These are phyloP conservation scores for Aspergillus cristatus DNA, from an alignment of 495 filamentous ascomycete genomes.

Conservation along the genomic window DNA sequence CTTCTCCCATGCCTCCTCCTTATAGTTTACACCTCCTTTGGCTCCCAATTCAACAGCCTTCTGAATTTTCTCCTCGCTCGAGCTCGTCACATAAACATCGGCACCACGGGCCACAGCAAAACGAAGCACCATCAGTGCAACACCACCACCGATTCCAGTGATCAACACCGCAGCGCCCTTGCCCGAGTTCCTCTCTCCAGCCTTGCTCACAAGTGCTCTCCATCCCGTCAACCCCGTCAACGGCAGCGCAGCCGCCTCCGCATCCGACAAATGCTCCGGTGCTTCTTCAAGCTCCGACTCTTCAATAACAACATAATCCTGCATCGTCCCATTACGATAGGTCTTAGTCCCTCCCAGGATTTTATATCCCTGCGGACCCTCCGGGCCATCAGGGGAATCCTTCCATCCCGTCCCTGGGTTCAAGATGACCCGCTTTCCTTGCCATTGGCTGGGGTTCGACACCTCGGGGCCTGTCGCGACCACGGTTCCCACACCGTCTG, in stretches of 20 bases:
- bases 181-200: constrained; percentile 42
- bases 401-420: constrained; percentile 70
- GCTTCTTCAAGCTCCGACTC: constrained; percentile 64
- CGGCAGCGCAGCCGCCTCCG: constrained; percentile 73
- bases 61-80: constrained; percentile 54
- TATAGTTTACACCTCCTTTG: constrained; percentile 60
- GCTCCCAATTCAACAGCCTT: constrained; percentile 57
- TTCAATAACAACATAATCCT: constrained; percentile 60
- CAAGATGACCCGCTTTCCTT: constrained; percentile 61
- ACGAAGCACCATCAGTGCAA: constrained; percentile 59
- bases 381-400: constrained; percentile 59
- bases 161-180: constrained; percentile 57
- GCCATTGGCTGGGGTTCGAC: constrained; percentile 36
- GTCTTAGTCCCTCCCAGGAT: constrained; percentile 64
- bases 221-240: constrained; percentile 80
- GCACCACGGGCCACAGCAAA: constrained; percentile 59
- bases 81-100: constrained; percentile 61
- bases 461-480: constrained; percentile 48
- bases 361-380: constrained; percentile 48
- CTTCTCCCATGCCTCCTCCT: constrained; percentile 58
- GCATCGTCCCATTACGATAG: constrained; percentile 56
- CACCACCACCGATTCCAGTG: constrained; percentile 75
- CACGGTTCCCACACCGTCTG: constrained; percentile 74
- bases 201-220: constrained; percentile 71
- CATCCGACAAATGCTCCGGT: constrained; percentile 58